These are phyloP conservation scores for Pelargonium citronellum DNA, from an alignment of 441 rosid species.

Conservation along the genomic window DNA sequence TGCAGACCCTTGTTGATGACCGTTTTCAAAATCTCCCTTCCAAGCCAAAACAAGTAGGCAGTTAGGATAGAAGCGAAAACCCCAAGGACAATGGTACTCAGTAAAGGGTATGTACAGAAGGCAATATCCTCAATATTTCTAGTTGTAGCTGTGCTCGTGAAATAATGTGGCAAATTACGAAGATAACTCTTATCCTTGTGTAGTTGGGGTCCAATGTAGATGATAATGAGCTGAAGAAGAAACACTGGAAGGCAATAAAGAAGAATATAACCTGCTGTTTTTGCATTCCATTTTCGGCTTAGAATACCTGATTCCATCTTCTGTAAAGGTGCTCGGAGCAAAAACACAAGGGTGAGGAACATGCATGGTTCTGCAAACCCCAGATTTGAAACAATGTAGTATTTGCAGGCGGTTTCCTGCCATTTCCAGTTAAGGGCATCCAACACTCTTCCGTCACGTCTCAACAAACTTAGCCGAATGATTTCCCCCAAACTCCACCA, in stretches of 20 bases:
- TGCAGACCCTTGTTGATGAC: conserved; percentile 88
- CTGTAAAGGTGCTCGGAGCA: conserved; percentile 88
- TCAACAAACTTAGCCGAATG: conserved; percentile 60
- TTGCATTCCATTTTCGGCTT: conserved; percentile 67
- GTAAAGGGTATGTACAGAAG: conserved; percentile 82
- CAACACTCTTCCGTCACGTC: conserved; percentile 49
- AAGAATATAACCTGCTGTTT: conserved; percentile 53
- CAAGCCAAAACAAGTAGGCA: conserved; percentile 77
- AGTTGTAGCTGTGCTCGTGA: conserved; percentile 40
- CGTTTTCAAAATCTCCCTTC: conserved; percentile 73
- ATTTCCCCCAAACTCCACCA: conserved; percentile 95
- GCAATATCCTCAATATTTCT: conserved; percentile 36
- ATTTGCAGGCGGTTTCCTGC: conserved; percentile 88
- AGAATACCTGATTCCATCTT: conserved; percentile 60
- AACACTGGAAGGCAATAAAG: conserved; percentile 74
- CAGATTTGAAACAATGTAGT: conserved; percentile 78
- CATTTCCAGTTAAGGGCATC: conserved; percentile 55
- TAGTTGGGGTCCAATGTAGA: conserved; percentile 56
- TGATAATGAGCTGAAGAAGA: conserved; percentile 67
- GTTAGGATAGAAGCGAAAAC: conserved; percentile 60
- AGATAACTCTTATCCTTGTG: conserved; percentile 45
- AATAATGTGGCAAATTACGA: conserved; percentile 48
- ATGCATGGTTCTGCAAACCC: conserved; percentile 98
- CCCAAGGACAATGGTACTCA: conserved; percentile 77
- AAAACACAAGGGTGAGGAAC: conserved; percentile 74